These are phyloP conservation scores for Coemansia sp. DNA, from an alignment of 192 early-diverging fungal species.

Conservation along the genomic window DNA sequence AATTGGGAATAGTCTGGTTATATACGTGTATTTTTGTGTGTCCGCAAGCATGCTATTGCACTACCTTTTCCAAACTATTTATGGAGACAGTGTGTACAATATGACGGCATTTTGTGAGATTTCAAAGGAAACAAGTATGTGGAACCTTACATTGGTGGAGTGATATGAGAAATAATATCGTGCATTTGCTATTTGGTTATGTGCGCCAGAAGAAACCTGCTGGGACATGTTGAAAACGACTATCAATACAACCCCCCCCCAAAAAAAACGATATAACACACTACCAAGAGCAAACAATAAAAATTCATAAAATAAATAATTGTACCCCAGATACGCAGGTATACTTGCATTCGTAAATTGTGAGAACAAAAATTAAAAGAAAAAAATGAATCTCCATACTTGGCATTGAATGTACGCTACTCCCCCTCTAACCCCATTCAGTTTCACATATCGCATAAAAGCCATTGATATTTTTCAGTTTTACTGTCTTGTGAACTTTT, in stretches of 20 bases:
- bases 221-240: no score
- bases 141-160: neutral
- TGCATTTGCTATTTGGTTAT: neutral
- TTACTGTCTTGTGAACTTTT: neutral
- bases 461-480: neutral
- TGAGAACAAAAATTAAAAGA: neutral
- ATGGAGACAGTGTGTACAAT: neutral
- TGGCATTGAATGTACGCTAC: neutral
- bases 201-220: no score
- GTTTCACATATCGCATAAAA: neutral
- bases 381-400: neutral
- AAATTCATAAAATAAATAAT: no score
- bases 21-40: neutral
- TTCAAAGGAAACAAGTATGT: neutral
- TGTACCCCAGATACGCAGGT: no score
- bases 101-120: neutral
- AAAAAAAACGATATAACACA: no score
- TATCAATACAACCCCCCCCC: no score
- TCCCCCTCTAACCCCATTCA: neutral
- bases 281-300: no score
- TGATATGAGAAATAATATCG: neutral
- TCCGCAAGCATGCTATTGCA: neutral
- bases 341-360: neutral
- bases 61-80: neutral
- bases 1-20: neutral